Base-by-base conservation (phyloP, 345 rosid genomes). In the Arabis alpina region DNA sequence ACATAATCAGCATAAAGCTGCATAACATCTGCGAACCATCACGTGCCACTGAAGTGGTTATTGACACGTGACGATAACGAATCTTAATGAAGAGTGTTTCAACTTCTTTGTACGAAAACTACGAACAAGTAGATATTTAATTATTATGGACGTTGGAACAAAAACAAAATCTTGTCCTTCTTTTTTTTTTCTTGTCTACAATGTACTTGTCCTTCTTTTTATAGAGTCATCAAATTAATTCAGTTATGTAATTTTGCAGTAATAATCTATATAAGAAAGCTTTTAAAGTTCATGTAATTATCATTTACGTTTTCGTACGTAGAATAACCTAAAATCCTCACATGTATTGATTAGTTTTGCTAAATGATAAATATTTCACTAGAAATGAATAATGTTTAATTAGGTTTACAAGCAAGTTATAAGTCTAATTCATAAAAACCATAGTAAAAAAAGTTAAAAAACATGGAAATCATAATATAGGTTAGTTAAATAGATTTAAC, bases 1-100 rank as follows among this genome's bases (percentile, higher is more conserved):
- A 62, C 19, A 62, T 34, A 8, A 6, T 7, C 67, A 62, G 36
- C 66, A 34, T 19, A 65, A 51, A 36, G 68, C 60, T 51, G 70
- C 60, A 54, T 42, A 10, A 36, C 57, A 53, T 28, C 16, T 42
- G 61, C 16, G n/a, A 53, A 27, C 3, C 8, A 32, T 68, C 64
- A 68, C 54, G 54, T 68, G 72, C 27, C 15, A 25, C 6, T 2
- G 11, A 15, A 59, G 51, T 59, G 51, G 40, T 15, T 36, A 14
- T 2, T 24, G 15, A 30, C 39, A 24, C 30, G 10, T 58, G 42
- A 37, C 48, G 10, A 25, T 28, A 39, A 25, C 50, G 57, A 27
- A 37, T 10, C 49, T 23, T 37, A 27, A 47, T 25, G 13, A 14
- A 23, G 57, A 49, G 55, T 27, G 65, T 37, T 23, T 9, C 39